Percentiles rank a stretch among this genome's conserved stretches.
Conservation (phyloP, 2,329 filamentous ascomycete species). For the Tolypocladium amazonense region DNA sequence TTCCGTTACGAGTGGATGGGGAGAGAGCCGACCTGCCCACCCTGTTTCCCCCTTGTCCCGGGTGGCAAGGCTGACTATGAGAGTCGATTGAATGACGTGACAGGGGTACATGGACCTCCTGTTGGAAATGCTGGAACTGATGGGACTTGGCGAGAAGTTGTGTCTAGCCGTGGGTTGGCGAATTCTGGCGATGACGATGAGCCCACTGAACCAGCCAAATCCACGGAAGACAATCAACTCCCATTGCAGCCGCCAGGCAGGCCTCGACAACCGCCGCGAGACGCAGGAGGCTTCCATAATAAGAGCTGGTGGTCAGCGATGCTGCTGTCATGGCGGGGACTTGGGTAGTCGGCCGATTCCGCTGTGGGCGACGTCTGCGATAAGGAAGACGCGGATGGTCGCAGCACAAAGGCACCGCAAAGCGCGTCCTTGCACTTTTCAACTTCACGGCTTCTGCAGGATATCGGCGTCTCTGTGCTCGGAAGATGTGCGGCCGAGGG, state of each 20-base stretch:
- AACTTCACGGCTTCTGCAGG: not conserved
- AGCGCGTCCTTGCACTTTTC: not conserved
- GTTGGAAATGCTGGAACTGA: not conserved
- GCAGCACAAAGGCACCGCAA: not conserved
- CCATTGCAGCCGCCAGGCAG: not conserved
- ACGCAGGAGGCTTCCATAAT: not conserved
- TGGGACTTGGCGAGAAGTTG: not conserved
- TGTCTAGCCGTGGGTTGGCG: not conserved
- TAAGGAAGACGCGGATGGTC: not conserved
- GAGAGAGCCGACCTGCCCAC: too few species aligned
- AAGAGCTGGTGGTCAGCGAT: not conserved
- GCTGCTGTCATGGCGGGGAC: not conserved
- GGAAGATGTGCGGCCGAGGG: too few species aligned
- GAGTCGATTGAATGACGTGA: not conserved
- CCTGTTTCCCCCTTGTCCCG: not conserved
- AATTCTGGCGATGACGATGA: not conserved
- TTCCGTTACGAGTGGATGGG: not conserved
- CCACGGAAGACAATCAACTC: not conserved
- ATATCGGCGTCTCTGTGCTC: not conserved
- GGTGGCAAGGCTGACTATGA: not conserved
- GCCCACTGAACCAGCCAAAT: too few species aligned
- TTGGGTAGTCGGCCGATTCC: not conserved
- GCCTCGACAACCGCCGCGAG: not conserved
- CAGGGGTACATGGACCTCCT: not conserved
- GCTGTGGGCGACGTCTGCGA: not conserved